Base-by-base conservation (phyloP, 164 flowering plant species). In the Liriodendron chinense region DNA sequence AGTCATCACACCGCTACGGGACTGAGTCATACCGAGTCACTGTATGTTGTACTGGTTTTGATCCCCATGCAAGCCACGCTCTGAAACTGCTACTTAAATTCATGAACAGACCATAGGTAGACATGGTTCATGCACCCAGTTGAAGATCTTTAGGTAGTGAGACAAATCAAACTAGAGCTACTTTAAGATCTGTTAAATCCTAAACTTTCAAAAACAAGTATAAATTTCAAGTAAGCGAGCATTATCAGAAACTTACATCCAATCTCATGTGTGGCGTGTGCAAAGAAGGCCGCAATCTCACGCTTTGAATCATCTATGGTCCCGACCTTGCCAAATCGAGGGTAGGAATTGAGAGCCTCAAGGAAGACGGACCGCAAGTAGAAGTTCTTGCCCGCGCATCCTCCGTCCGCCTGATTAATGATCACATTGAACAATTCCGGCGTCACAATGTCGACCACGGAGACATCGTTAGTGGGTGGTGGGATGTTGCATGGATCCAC, bases 231-330 rank as follows among this genome's bases (percentile, higher is more conserved):
- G 28, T 26, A 2, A 26, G 28, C 28, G 28, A 26, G 57, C 7
- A 50, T 9, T 8, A 22, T 21, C 0, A 24, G 69, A 68, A 53
- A 81, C 84, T 81, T 78, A 77, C 84, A 78, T 76, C 82, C 85
- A 23, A 86, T 83, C 23, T 84, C 84, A 72, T 84, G 88, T 22
- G 86, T 79, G 64, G 69, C 82, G 74, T 85, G 87, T 0, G 80
- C 87, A 34, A 85, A 85, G 73, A 85, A 81, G 26, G 85, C 85
- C 1, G 86, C 86, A 8, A 86, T 75, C 77, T 84, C 88, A 1
- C 88, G 81, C 78, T 78, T 82, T 1, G 83, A 74, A 47, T 81
- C 85, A 28, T 84, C 82, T 13, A 22, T n/a, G 1, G 80, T 69
- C 6, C 87, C 88, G 2, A 43, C 75, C n/a, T 61, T 74, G 2